Evolutionary conservation across 305 asterid species (phyloP).

Genomic region (Fraxinus nigra): DNA sequence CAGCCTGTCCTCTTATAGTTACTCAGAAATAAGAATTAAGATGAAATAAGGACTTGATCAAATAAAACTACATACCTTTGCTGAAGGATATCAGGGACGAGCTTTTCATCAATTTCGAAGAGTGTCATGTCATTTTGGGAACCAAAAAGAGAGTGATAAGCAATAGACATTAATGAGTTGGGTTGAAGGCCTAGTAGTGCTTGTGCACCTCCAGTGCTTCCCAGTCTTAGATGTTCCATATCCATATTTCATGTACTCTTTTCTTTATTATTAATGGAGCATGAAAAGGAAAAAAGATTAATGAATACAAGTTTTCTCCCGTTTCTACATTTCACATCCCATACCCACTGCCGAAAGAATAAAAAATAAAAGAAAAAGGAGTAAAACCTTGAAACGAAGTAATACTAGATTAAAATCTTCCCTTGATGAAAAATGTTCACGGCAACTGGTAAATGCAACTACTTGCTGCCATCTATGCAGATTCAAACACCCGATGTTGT

Average conservation of each 20-base stretch:
- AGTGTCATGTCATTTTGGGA: slow-evolving; percentile 70
- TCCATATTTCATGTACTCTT: slow-evolving; percentile 35
- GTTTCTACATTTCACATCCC: not conserved
- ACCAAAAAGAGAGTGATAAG: slow-evolving; percentile 68
- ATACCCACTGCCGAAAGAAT: not conserved
- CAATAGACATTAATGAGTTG: slow-evolving; percentile 53
- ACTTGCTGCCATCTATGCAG: not conserved
- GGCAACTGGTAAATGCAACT: not conserved
- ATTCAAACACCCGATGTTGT: not conserved
- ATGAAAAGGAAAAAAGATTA: not conserved
- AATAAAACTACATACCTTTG: slow-evolving; percentile 47
- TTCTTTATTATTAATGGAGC: not conserved
- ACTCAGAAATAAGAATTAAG: slow-evolving; percentile 35
- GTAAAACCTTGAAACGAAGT: not conserved
- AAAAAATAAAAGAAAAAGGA: not conserved
- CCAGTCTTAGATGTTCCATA: slow-evolving; percentile 28
- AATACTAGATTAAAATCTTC: not conserved
- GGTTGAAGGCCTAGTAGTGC: slow-evolving; percentile 60
- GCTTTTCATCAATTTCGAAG: slow-evolving; percentile 80
- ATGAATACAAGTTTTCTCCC: not conserved
- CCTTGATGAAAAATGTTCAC: not conserved
- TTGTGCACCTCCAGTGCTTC: slow-evolving; percentile 59
- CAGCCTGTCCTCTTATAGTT: slow-evolving; percentile 79
- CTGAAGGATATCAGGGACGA: slow-evolving; percentile 63
- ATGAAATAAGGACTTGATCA: slow-evolving; percentile 13